Percentiles rank a stretch among this genome's conserved stretches.
Evolutionary conservation across 2,329 filamentous ascomycete species (phyloP).

Genomic region (Cephalotrichum gorgonifer): DNA sequence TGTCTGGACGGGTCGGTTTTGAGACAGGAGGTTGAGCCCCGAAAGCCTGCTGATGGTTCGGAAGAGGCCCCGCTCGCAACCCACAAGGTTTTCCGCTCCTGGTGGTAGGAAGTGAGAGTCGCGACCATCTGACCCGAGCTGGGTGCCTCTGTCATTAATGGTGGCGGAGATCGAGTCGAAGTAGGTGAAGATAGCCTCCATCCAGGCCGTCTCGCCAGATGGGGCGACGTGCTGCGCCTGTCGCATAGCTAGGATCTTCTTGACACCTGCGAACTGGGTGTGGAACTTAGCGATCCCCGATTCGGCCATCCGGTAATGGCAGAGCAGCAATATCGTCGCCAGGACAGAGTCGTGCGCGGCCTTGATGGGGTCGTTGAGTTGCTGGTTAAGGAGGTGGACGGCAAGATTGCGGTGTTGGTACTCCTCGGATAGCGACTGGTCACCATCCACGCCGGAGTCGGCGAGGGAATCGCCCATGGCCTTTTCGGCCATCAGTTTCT

Average conservation of each 20-base stretch:
- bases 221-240: slow-evolving; percentile 40
- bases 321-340: slow-evolving; percentile 77
- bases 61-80: slow-evolving; percentile 80
- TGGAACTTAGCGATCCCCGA: slow-evolving; percentile 89
- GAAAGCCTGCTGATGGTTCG: slow-evolving; percentile 76
- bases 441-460: slow-evolving; percentile 33
- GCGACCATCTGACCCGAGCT: slow-evolving; percentile 47
- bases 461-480: slow-evolving; percentile 31
- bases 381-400: slow-evolving; percentile 72
- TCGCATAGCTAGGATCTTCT: slow-evolving; percentile 75
- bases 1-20: slow-evolving; percentile 47
- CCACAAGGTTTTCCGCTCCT: slow-evolving; percentile 73
- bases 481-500: slow-evolving; percentile 36
- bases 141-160: slow-evolving; percentile 83
- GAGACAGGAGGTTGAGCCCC: slow-evolving; percentile 73
- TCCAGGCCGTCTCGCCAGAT: slow-evolving; percentile 70
- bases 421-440: slow-evolving; percentile 65
- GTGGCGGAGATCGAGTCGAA: slow-evolving; percentile 89
- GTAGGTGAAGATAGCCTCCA: slow-evolving; percentile 87
- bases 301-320: slow-evolving; percentile 88
- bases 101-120: slow-evolving; percentile 41
- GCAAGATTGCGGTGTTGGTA: slow-evolving; percentile 73
- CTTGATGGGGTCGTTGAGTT: slow-evolving; percentile 65
- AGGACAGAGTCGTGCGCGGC: slow-evolving; percentile 79
- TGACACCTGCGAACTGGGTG: slow-evolving; percentile 85